These are phyloP conservation scores for Goffeauzyma gilvescens DNA, from an alignment of 768 basidiomycete species.

Conservation along the genomic window DNA sequence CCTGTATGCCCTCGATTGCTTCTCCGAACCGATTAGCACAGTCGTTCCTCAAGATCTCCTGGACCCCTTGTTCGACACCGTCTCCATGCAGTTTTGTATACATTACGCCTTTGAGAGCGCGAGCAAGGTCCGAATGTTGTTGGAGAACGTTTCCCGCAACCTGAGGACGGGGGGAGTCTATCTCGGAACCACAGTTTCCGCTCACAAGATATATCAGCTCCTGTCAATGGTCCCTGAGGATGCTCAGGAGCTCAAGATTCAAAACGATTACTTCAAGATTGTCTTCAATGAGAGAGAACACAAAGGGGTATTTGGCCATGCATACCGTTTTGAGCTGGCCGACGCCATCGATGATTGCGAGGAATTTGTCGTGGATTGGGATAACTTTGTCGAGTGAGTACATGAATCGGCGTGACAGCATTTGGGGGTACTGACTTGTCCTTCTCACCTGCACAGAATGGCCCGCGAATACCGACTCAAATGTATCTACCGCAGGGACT, in stretches of 20 bases:
- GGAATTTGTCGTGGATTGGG: constrained; percentile 93
- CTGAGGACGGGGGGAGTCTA: constrained; percentile 73
- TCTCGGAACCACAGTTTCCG: constrained; percentile 90
- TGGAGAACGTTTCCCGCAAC: constrained; percentile 66
- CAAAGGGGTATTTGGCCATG: constrained; percentile 59
- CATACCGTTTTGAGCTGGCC: constrained; percentile 78
- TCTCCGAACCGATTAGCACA: constrained; percentile 33
- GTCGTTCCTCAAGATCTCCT: constrained; percentile 22
- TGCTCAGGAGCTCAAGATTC: constrained; percentile 55
- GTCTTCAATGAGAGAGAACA: constrained; percentile 54
- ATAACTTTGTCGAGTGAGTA: constrained; percentile 62
- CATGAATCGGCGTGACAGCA: no score
- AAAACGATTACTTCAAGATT: constrained; percentile 77
- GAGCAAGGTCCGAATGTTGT: constrained; percentile 72
- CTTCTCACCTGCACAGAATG: constrained; percentile 42
- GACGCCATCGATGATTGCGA: constrained; percentile 96
- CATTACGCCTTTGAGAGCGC: constrained; percentile 95
- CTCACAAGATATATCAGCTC: constrained; percentile 58
- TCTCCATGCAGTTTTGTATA: constrained; percentile 99
- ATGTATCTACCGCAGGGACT: constrained; percentile 63
- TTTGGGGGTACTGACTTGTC: constrained; percentile 8
- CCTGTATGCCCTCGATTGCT: constrained; percentile 81
- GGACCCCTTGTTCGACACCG: constrained; percentile 64
- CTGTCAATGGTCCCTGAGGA: constrained; percentile 53
- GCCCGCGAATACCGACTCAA: constrained; percentile 62